Base-by-base conservation (phyloP, 2,329 filamentous ascomycete species). In the Xylariaceae sp. region DNA sequence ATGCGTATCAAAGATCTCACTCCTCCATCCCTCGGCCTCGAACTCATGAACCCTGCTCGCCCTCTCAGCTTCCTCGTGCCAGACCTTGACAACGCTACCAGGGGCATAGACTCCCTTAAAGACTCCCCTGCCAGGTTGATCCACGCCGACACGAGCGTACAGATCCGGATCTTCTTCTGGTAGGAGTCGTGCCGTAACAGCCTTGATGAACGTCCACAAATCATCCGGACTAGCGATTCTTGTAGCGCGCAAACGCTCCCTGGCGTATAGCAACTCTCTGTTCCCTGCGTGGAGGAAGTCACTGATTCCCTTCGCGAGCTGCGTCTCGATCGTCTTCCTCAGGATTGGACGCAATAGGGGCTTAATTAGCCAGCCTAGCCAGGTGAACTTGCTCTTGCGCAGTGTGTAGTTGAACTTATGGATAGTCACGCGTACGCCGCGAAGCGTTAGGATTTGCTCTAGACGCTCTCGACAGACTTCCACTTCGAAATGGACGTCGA, bases 61-160 rank as follows among this genome's bases (percentile, higher is more conserved):
- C 62, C 80, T 78, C 18, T 78, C 75, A 0, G 85, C 91, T 74
- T 96, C 88, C 64, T 92, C 87, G 65, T 93, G 84, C 90, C 91
- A 96, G n/a, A 96, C 74, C 75, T 89, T 92, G 55, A 94, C 89
- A 30, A 97, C 77, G 73, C 92, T 96, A 0, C 91, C 92, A 0
- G 93, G 93, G 0, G 93, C 88, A 75, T 96, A 97, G 1, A 91
- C 83, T 3, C 88, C 90, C 66, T 86, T 85, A 77, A 97, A 97
- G 0, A 93, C 77, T 9, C 82, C 82, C 3, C 66, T 58, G 2
- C 79, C 79, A 5, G 79, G 78, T 64, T 77, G 71, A 23, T 82
- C 81, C 8, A 96, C 76, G 1, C 91, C 91, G 13, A 95, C 77
- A 2, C 89, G 78, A 1, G 87, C 80, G 64, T 94, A 88, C 0